Percentiles rank a stretch among this genome's conserved stretches.
Evolutionary conservation across 1,284 basidiomycete species (phyloP).

Genomic region (Sparassis latifolia): DNA sequence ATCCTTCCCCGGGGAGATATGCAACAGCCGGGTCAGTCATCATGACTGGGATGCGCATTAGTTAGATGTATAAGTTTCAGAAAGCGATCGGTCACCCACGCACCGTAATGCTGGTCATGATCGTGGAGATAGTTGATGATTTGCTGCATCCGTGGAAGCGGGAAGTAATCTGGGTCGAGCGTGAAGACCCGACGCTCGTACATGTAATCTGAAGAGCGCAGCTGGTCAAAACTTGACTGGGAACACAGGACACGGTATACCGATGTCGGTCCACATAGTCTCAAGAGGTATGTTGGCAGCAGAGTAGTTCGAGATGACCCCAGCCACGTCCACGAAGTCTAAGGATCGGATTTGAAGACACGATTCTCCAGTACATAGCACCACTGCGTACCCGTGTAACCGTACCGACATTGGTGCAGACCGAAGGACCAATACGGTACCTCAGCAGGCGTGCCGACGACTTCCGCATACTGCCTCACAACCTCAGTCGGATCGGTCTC

Average conservation of each 20-base stretch:
- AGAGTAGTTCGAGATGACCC: slow-evolving; percentile 55
- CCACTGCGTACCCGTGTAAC: slow-evolving; percentile 43
- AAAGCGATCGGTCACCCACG: slow-evolving; percentile 12
- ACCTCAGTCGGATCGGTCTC: slow-evolving; percentile 54
- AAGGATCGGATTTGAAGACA: neutral
- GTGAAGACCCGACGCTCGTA: slow-evolving; percentile 61
- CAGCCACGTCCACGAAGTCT: slow-evolving; percentile 58
- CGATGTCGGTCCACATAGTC: slow-evolving; percentile 76
- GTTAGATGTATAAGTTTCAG: neutral
- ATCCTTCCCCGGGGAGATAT: slow-evolving; percentile 40
- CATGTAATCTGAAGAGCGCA: slow-evolving; percentile 56
- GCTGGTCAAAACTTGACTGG: neutral
- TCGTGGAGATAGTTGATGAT: slow-evolving; percentile 56
- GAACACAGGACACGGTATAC: slow-evolving; percentile 21
- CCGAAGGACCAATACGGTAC: slow-evolving; percentile 69
- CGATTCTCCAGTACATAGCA: neutral
- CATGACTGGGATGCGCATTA: slow-evolving; percentile 35
- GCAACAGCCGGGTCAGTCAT: slow-evolving; percentile 75
- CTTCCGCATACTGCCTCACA: slow-evolving; percentile 58
- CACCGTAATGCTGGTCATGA: slow-evolving; percentile 54
- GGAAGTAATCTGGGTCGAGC: slow-evolving; percentile 63
- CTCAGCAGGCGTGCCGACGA: slow-evolving; percentile 57
- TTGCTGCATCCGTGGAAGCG: slow-evolving; percentile 52
- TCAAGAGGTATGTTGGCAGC: slow-evolving; percentile 59
- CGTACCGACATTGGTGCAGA: slow-evolving; percentile 67